Percentiles rank a stretch among this genome's conserved stretches.
phyloP scores from a whole-genome alignment of 768 basidiomycete species.

The Xanthoconium purpureum region DNA sequence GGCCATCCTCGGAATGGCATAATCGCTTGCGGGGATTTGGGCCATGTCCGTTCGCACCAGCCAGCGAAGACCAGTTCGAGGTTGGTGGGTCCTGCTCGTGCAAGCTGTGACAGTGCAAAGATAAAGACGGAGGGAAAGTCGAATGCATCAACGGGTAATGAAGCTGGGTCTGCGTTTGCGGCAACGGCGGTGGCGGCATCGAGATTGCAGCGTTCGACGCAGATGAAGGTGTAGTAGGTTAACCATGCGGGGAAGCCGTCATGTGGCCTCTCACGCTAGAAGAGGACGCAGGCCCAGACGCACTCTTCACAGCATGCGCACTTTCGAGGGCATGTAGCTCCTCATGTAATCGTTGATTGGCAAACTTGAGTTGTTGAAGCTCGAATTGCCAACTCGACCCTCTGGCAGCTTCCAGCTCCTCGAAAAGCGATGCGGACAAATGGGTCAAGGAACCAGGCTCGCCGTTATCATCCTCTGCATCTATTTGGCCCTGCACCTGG shows the following conservation, averaged over 20 bases:
- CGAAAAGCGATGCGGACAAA: conserved; percentile 53
- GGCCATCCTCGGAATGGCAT: conserved; percentile 26
- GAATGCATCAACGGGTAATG: conserved; percentile 10
- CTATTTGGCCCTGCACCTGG: neutral
- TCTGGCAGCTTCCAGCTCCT: conserved; percentile 62
- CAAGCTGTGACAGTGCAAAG: conserved; percentile 7
- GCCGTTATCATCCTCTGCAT: neutral
- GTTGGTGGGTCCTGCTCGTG: conserved; percentile 19
- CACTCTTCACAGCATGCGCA: neutral
- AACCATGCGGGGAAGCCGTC: neutral
- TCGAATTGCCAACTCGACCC: conserved; percentile 93
- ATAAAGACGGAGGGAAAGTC: neutral
- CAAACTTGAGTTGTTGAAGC: conserved; percentile 75
- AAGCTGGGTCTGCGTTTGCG: conserved; percentile 3
- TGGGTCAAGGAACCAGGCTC: conserved; percentile 10
- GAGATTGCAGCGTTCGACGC: neutral
- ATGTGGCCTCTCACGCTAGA: neutral
- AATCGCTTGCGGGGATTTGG: conserved; percentile 25
- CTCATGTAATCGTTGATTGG: conserved; percentile 62
- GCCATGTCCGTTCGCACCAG: conserved; percentile 23
- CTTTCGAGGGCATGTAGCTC: conserved; percentile 48
- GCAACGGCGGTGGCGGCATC: neutral
- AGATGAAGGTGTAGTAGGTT: neutral
- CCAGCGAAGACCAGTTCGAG: conserved; percentile 29
- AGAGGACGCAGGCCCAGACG: neutral